Base-by-base conservation (phyloP, 1,139 yeast species). In the Scheffersomyces quercinus region DNA sequence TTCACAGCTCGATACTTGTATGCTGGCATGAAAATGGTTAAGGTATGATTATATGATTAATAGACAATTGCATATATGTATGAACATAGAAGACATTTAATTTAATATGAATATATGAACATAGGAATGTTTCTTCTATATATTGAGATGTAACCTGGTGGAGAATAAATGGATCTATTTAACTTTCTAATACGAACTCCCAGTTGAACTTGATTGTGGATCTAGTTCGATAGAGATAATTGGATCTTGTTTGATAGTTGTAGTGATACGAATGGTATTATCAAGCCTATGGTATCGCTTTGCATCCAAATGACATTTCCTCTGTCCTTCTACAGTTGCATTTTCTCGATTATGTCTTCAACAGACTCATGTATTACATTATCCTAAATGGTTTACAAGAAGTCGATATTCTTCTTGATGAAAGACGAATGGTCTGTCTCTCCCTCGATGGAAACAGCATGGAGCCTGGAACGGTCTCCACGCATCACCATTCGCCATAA, bases 391-490 rank as follows among this genome's bases (percentile, higher is more conserved):
- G 9, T 5, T 40, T 38, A 64, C 30, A 66, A 49, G 41, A 64
- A 65, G 3, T 54, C 54, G 3, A 63, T 41, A 8, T 50, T 50
- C 28, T 47, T 48, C 33, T 56, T 50, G 30, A 51, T 46, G 42
- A 54, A 63, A 15, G 58, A 49, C 29, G 42, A 46, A 31, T 55
- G 55, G 43, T 65, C 67, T 10, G 72, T 64, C 6, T 55, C 49
- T 2, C 70, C 74, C 38, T 65, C 68, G n/a, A 70, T 41, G 1
- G 60, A 48, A 2, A 70, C 66, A 1, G 66, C 68, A 32, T 68
- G 68, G 11, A 70, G 46, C 24, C 68, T 45, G 1, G 58, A 50
- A 36, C 52, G 48, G 8, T 55, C 51, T 0, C 64, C 68, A 28
- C 64, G 52, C 53, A 60, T 53, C 30, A 59, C 45, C 34, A 68